Percentiles rank a stretch among this genome's conserved stretches.
Conservation (phyloP, 345 rosid species). For the Nasturtium officinale region DNA sequence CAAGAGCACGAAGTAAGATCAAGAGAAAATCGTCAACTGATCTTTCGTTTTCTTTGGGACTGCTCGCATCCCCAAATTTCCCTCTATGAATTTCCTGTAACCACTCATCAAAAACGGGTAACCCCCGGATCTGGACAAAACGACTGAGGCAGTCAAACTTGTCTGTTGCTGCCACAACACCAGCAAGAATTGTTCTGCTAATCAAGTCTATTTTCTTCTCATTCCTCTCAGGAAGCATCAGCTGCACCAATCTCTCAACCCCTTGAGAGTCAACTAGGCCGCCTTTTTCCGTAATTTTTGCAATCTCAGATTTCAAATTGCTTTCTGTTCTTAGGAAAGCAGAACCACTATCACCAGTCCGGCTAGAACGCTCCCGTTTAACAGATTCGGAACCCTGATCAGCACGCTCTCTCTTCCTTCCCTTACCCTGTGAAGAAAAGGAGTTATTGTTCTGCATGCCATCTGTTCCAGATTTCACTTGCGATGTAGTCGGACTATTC, state of each 20-base stretch:
- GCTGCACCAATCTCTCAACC: conserved; percentile 81
- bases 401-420: conserved; percentile 85
- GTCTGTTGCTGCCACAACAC: conserved; percentile 82
- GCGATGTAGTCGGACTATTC: conserved; percentile 79
- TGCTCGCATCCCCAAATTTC: conserved; percentile 65
- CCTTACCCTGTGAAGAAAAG: conserved; percentile 67
- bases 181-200: conserved; percentile 65
- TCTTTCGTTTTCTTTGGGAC: conserved; percentile 50
- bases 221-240: conserved; percentile 56
- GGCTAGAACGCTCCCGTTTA: conserved; percentile 67
- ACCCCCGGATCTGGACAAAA: conserved; percentile 87
- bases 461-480: conserved; percentile 71
- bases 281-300: conserved; percentile 77
- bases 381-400: conserved; percentile 75
- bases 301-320: conserved; percentile 64
- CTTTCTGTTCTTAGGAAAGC: conserved; percentile 59
- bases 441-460: conserved; percentile 63
- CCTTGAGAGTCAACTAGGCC: conserved; percentile 76
- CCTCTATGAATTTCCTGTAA: conserved; percentile 95
- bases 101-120: conserved; percentile 93
- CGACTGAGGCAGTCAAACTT: conserved; percentile 76
- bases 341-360: conserved; percentile 71
- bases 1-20: conserved; percentile 83
- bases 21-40: conserved; percentile 76
- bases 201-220: conserved; percentile 77